These are phyloP conservation scores for Paradendryphiella salina DNA, from an alignment of 2,329 filamentous ascomycete genomes.

Conservation along the genomic window DNA sequence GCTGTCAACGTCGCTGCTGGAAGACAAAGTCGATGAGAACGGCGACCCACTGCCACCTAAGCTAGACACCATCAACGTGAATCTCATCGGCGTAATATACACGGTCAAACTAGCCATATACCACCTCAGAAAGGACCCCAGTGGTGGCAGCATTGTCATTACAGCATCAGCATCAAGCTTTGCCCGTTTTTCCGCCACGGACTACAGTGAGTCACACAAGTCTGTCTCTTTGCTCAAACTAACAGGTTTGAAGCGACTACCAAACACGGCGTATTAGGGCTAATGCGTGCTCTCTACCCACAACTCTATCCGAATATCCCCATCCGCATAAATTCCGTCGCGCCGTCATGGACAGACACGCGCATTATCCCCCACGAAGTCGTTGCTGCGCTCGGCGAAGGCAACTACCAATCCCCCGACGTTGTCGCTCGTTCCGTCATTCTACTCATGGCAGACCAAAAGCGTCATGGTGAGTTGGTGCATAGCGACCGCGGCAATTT, in stretches of 20 bases:
- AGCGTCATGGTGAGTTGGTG: slow-evolving; percentile 33
- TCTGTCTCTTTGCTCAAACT: neutral
- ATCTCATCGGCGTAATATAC: slow-evolving; percentile 36
- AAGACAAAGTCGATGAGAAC: slow-evolving; percentile 37
- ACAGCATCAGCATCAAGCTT: slow-evolving; percentile 39
- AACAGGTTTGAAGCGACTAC: slow-evolving; percentile 24
- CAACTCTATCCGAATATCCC: slow-evolving; percentile 29
- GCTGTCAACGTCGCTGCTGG: slow-evolving; percentile 24
- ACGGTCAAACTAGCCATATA: slow-evolving; percentile 37
- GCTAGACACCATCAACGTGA: slow-evolving; percentile 34
- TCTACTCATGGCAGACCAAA: slow-evolving; percentile 33
- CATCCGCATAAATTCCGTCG: slow-evolving; percentile 42
- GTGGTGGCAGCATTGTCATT: slow-evolving; percentile 40
- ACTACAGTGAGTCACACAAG: slow-evolving; percentile 32
- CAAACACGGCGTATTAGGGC: slow-evolving; percentile 41
- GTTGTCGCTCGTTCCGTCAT: slow-evolving; percentile 30
- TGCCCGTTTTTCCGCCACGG: slow-evolving; percentile 26
- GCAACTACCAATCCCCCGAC: slow-evolving; percentile 27
- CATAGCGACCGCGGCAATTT: slow-evolving; percentile 32
- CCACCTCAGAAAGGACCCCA: slow-evolving; percentile 30
- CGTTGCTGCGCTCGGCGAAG: slow-evolving; percentile 21
- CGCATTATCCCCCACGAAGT: slow-evolving; percentile 24
- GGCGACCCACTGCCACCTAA: slow-evolving; percentile 36
- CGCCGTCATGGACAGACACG: slow-evolving; percentile 40
- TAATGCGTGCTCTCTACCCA: slow-evolving; percentile 31